A percentile compares a stretch with the other conserved stretches of the same genome.
Conservation (phyloP, 2,329 filamentous ascomycete species). For the Neurospora sp. region DNA sequence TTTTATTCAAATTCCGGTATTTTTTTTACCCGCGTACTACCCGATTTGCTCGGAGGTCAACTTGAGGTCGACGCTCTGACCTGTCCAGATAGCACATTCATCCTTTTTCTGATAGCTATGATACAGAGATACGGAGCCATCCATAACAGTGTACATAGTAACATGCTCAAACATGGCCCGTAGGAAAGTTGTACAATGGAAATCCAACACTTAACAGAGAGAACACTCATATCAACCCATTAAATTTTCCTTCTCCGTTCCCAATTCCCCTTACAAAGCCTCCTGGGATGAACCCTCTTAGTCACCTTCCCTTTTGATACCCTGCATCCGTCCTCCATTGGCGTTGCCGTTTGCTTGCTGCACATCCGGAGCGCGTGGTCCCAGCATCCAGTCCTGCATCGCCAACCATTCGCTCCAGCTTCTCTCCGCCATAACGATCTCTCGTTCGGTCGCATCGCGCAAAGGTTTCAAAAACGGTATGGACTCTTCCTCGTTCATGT, state of each 20-base stretch:
- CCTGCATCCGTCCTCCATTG: neutral
- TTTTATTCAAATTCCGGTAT: neutral
- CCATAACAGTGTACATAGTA: neutral
- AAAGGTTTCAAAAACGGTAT: constrained; percentile 81
- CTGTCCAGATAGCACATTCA: neutral
- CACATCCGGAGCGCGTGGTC: constrained; percentile 57
- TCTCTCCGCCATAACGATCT: constrained; percentile 73
- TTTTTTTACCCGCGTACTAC: neutral
- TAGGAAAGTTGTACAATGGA: neutral
- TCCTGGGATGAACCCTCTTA: neutral
- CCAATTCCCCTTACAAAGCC: neutral
- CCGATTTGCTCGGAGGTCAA: neutral
- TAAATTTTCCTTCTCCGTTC: neutral
- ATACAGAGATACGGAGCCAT: neutral
- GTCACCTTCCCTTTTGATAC: constrained; percentile 11
- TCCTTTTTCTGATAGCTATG: neutral
- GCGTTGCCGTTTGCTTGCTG: neutral
- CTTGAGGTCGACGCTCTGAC: neutral
- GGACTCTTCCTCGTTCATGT: constrained; percentile 72
- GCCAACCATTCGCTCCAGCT: constrained; percentile 92
- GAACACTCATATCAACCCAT: neutral
- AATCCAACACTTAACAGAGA: neutral
- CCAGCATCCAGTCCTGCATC: constrained; percentile 98
- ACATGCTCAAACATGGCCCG: neutral
- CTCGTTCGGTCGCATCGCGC: constrained; percentile 64